phyloP scores from a whole-genome alignment of 2,329 filamentous ascomycete species.

The Hypomyces perniciosus region DNA sequence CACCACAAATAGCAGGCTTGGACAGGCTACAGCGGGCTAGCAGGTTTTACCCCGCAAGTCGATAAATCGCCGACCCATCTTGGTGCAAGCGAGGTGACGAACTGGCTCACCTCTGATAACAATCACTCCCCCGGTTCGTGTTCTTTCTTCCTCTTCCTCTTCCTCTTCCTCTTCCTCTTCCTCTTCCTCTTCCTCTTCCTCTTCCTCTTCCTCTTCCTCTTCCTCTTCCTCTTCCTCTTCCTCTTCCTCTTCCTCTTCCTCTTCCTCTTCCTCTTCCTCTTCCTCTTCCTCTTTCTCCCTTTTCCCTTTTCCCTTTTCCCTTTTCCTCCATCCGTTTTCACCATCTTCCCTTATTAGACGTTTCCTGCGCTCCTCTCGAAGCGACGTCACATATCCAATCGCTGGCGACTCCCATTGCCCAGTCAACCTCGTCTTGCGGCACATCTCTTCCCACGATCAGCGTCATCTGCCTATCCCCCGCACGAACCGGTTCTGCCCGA shows the following conservation, averaged over 20 bases:
- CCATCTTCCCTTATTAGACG: background rate
- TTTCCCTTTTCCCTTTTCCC: background rate
- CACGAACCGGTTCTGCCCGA: conserved; percentile 12
- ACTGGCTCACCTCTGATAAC: background rate
- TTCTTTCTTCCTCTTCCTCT: background rate
- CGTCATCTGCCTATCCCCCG: conserved; percentile 1
- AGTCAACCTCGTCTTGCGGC: background rate
- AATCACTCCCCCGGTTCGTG: background rate
- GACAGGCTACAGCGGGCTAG: background rate
- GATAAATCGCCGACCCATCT: background rate
- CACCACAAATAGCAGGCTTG: background rate
- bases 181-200: conserved; percentile 29
- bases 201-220: conserved; percentile 11
- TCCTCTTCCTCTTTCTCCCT: conserved; percentile 1
- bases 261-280: background rate
- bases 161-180: conserved; percentile 8
- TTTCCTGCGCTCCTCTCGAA: background rate
- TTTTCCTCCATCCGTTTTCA: background rate
- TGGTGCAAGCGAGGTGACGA: background rate
- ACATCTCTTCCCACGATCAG: background rate
- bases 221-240: background rate
- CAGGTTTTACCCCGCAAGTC: background rate
- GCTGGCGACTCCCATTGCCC: background rate
- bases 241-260: background rate
- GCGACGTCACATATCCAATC: background rate